Conservation (phyloP, 2,329 filamentous ascomycete species). For the Xenoacremonium recifei region DNA sequence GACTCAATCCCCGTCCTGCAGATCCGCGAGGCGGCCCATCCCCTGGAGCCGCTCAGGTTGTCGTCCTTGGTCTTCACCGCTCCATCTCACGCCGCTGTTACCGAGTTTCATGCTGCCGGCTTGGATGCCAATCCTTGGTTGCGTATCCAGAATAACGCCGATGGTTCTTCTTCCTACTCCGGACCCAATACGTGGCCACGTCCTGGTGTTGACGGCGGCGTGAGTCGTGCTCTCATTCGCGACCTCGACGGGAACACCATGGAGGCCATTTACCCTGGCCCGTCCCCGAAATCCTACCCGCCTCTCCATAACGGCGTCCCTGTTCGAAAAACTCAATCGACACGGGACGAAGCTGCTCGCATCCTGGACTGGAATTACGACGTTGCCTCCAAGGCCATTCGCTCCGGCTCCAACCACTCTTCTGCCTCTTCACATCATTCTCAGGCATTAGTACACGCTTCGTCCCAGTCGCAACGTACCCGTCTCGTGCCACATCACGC, state of each 20-base stretch:
- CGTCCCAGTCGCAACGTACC: conserved; percentile 9
- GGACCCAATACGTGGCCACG: conserved; percentile 22
- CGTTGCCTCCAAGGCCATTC: conserved; percentile 28
- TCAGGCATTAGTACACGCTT: conserved; percentile 14
- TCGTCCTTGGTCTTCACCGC: conserved; percentile 66
- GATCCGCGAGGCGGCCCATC: conserved; percentile 40
- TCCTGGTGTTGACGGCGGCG: conserved; percentile 32
- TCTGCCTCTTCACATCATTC: conserved; percentile 19
- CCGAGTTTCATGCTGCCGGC: conserved; percentile 69
- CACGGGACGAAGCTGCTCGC: conserved; percentile 38
- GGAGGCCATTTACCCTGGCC: conserved; percentile 63
- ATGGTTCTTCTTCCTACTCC: conserved; percentile 16
- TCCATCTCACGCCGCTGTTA: conserved; percentile 61
- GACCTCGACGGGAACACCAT: conserved; percentile 85
- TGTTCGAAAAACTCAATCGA: background rate
- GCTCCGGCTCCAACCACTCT: conserved; percentile 20
- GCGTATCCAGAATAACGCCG: conserved; percentile 33
- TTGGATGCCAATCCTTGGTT: conserved; percentile 58
- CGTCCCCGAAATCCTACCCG: conserved; percentile 7
- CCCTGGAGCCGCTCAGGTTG: conserved; percentile 39
- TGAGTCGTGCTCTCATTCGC: conserved; percentile 55
- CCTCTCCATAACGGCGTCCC: background rate
- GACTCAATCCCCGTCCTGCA: conserved; percentile 37
- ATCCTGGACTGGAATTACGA: conserved; percentile 52
- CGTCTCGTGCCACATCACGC: conserved; percentile 13